Percentiles rank a stretch among this genome's conserved stretches.
These are phyloP conservation scores for Colletotrichum sublineola DNA, from an alignment of 2,329 filamentous ascomycete species.

Conservation along the genomic window DNA sequence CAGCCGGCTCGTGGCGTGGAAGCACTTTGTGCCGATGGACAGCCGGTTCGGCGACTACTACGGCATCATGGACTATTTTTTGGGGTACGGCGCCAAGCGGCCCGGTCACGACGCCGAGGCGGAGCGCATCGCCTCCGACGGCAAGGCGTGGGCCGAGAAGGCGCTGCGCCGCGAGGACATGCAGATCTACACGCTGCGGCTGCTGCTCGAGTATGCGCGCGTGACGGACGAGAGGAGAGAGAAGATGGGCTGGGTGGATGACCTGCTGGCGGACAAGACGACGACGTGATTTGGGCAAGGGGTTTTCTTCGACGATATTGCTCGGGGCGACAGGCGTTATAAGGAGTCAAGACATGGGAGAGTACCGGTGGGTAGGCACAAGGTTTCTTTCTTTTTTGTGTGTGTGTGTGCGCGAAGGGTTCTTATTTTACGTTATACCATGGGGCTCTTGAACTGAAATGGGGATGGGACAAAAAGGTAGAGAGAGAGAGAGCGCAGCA, in stretches of 20 bases:
- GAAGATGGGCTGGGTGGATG: conserved; percentile 68
- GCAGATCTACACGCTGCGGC: conserved; percentile 76
- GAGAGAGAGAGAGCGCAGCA: not conserved
- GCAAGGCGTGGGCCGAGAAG: conserved; percentile 76
- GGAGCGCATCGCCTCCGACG: conserved; percentile 73
- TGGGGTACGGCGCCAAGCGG: conserved; percentile 66
- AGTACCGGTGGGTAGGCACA: not conserved
- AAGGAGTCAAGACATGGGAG: not conserved
- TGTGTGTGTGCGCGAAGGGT: not conserved
- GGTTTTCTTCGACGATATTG: no score
- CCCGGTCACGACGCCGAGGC: conserved; percentile 69
- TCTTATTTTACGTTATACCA: conserved; percentile 24
- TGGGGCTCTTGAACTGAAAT: conserved; percentile 12
- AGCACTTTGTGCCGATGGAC: conserved; percentile 86
- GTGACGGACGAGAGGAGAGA: conserved; percentile 65
- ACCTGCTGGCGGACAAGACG: conserved; percentile 52
- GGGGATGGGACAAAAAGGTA: not conserved
- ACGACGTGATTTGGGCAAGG: conserved; percentile 12
- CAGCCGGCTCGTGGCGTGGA: conserved; percentile 79
- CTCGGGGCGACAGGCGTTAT: conserved; percentile 18
- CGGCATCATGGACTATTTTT: conserved; percentile 80
- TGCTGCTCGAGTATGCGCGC: conserved; percentile 75
- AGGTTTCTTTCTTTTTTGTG: not conserved
- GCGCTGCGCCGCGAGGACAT: conserved; percentile 80
- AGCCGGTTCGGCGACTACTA: conserved; percentile 80